Evolutionary conservation across 2,329 filamentous ascomycete species (phyloP).

Genomic region (Neonectria sp.): DNA sequence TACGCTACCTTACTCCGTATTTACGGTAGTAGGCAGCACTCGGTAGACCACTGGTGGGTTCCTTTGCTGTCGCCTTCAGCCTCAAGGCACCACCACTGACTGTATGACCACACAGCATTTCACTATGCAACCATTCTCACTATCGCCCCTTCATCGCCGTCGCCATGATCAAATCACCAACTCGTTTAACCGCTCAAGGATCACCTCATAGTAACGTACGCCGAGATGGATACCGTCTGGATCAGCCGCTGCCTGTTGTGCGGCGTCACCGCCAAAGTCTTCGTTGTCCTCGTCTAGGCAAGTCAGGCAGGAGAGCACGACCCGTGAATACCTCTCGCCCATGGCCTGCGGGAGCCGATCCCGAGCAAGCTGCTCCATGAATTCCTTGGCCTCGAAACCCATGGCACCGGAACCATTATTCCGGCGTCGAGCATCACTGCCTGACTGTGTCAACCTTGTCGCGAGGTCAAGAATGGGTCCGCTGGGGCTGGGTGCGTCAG

Average conservation of each 20-base stretch:
- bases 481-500: constrained; percentile 9
- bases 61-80: background rate
- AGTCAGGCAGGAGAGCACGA: constrained; percentile 18
- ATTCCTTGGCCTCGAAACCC: constrained; percentile 16
- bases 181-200: constrained; percentile 19
- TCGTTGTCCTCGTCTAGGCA: constrained; percentile 18
- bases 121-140: background rate
- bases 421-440: background rate
- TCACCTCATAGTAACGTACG: constrained; percentile 9
- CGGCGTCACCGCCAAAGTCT: constrained; percentile 7
- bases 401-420: constrained; percentile 1
- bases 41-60: background rate
- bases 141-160: background rate
- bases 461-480: constrained; percentile 12
- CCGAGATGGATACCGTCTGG: constrained; percentile 18
- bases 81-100: background rate
- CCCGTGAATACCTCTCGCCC: constrained; percentile 15
- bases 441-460: background rate
- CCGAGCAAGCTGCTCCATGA: constrained; percentile 15
- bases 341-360: constrained; percentile 13
- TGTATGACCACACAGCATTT: background rate
- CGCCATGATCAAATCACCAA: constrained; percentile 8
- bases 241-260: constrained; percentile 20
- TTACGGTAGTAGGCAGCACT: too few relatives aligned
- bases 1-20: background rate